Evolutionary conservation across 2,329 filamentous ascomycete genomes (phyloP).

Genomic region (Clarireedia monteithiana): DNA sequence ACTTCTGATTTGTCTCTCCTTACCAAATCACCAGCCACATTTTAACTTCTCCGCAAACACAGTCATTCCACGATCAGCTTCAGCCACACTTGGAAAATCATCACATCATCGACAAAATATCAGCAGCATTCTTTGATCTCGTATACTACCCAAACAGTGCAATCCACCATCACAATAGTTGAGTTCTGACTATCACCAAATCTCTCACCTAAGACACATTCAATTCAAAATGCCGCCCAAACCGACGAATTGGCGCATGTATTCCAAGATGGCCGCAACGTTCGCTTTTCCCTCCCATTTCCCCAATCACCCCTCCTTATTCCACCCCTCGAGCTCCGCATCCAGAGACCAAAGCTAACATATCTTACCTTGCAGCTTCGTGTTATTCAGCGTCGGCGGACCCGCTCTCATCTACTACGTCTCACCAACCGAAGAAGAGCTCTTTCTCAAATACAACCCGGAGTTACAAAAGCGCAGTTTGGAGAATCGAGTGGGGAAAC

Average conservation of each 20-base stretch:
- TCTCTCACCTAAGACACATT: not conserved
- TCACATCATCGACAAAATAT: constrained; percentile 7
- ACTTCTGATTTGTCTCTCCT: no score
- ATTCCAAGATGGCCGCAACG: constrained; percentile 64
- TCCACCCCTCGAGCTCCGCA: not conserved
- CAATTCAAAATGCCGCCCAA: constrained; percentile 36
- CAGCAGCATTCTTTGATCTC: not conserved
- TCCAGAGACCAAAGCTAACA: constrained; percentile 5
- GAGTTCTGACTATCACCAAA: not conserved
- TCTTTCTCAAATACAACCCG: constrained; percentile 87
- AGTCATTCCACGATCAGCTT: no score
- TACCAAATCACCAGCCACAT: no score
- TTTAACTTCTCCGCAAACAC: no score
- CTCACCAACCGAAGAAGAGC: constrained; percentile 80
- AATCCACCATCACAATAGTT: not conserved
- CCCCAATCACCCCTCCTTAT: not conserved
- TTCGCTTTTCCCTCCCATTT: constrained; percentile 36
- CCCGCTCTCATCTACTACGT: constrained; percentile 76
- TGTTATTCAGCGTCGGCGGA: constrained; percentile 68
- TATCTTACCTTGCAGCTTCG: constrained; percentile 49
- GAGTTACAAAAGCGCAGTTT: constrained; percentile 84
- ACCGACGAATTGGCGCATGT: constrained; percentile 47
- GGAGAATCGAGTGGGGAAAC: constrained; percentile 65
- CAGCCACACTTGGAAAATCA: constrained; percentile 3
- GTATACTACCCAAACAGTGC: not conserved